phyloP scores from a whole-genome alignment of 495 filamentous ascomycete genomes.

The Friedmanniomyces simplex region DNA sequence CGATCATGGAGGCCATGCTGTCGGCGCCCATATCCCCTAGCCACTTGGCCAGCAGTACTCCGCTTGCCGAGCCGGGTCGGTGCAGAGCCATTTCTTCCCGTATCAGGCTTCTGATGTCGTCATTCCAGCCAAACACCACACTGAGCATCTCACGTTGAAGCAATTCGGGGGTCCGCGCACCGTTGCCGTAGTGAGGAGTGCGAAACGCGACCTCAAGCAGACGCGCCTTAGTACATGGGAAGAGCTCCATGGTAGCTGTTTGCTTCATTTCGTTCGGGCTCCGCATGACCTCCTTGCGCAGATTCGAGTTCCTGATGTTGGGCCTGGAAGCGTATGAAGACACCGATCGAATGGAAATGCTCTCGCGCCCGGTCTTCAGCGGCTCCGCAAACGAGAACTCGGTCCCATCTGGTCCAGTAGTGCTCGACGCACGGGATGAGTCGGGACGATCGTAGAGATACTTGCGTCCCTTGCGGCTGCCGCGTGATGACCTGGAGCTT shows the following conservation, averaged over 20 bases:
- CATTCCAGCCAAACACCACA: slow-evolving; percentile 91
- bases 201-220: slow-evolving; percentile 73
- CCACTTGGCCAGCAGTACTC: slow-evolving; percentile 82
- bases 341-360: slow-evolving; percentile 53
- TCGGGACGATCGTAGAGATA: slow-evolving; percentile 55
- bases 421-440: slow-evolving; percentile 28
- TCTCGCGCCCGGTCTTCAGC: slow-evolving; percentile 41
- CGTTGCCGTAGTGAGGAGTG: slow-evolving; percentile 52
- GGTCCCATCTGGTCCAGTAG: slow-evolving; percentile 44
- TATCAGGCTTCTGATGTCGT: slow-evolving; percentile 71
- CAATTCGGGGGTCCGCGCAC: slow-evolving; percentile 66
- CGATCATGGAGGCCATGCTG: slow-evolving; percentile 62
- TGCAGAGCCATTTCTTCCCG: slow-evolving; percentile 77
- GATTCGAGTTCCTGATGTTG: slow-evolving; percentile 43
- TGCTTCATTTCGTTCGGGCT: slow-evolving; percentile 47
- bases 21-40: slow-evolving; percentile 76
- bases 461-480: slow-evolving; percentile 19
- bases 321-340: slow-evolving; percentile 55
- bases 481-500: slow-evolving; percentile 37
- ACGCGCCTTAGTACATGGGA: slow-evolving; percentile 59
- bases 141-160: slow-evolving; percentile 85
- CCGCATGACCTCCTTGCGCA: slow-evolving; percentile 70
- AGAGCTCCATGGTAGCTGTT: slow-evolving; percentile 49
- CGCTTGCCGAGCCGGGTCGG: slow-evolving; percentile 56
- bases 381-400: slow-evolving; percentile 52